Evolutionary conservation across 495 filamentous ascomycete species (phyloP).

Genomic region (Hypoxylon fuscum): DNA sequence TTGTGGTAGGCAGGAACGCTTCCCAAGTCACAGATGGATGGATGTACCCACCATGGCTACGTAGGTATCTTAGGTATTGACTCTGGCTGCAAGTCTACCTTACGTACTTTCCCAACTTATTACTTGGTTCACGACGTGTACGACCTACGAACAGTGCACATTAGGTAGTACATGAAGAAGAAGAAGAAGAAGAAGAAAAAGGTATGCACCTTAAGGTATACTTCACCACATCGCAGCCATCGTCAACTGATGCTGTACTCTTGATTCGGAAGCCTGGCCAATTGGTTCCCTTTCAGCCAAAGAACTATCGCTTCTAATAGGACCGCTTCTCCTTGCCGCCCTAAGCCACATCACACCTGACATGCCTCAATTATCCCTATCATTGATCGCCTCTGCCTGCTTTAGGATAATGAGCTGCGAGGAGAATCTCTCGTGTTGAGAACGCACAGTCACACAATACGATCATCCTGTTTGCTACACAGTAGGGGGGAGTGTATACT

Average conservation of each 20-base stretch:
- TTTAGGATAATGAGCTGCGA: constrained; percentile 35
- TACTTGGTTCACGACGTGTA: constrained; percentile 27
- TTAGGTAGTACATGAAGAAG: too few species aligned
- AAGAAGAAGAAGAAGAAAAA: too few species aligned
- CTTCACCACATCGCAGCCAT: constrained; percentile 18
- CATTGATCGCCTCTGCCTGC: constrained; percentile 35
- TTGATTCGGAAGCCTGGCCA: constrained; percentile 33
- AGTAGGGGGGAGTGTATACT: constrained; percentile 12
- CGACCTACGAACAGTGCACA: neutral
- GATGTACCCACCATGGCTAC: constrained; percentile 33
- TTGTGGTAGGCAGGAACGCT: constrained; percentile 33
- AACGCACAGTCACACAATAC: constrained; percentile 34
- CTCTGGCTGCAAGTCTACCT: constrained; percentile 40
- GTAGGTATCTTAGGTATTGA: constrained; percentile 36
- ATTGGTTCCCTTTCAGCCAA: constrained; percentile 40
- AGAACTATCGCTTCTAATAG: constrained; percentile 25
- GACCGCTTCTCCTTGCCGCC: constrained; percentile 40
- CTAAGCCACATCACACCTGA: constrained; percentile 41
- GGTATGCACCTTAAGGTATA: constrained; percentile 5
- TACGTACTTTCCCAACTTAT: constrained; percentile 23
- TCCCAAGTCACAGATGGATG: constrained; percentile 33
- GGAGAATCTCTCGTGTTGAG: constrained; percentile 30
- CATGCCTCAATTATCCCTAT: constrained; percentile 31
- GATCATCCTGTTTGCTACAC: constrained; percentile 30
- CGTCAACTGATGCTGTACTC: constrained; percentile 20